Evolutionary conservation across 1,284 basidiomycete genomes (phyloP), one percentile per base, ranked within the genome.

Genomic region (Papiliotrema nemorosa): DNA sequence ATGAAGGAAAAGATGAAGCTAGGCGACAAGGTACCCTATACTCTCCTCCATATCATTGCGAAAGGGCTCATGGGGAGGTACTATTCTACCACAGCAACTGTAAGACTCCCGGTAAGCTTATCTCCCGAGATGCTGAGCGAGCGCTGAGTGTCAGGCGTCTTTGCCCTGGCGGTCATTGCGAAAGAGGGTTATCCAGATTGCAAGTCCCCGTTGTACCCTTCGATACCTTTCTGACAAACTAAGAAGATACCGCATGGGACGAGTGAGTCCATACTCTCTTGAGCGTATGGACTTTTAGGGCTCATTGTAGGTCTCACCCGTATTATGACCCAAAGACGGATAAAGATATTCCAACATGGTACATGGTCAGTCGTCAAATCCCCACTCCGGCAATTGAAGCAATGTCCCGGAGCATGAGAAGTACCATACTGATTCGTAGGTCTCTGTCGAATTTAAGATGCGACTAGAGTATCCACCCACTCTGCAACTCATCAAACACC

Each of bases 321-420:
- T 98, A 97, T 73, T 93, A 82, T 66, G 93, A 97, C 65, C 66
- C 82, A 7, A 94, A 93, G 82, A 83, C 90, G 0, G 79, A 87
- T 47, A 63, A 82, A 62, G 79, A 81, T 1, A 77, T 81, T 9
- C 93, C 93, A 1, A 89, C 82, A 62, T 97, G 94, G 94, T 94
- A 80, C 77, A 94, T 97, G 73, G 71, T 63, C 25, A 42, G 56
- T 49, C 14, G 33, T 24, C n/a, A n/a, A n/a, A n/a, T n/a, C n/a
- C n/a, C n/a, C n/a, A n/a, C n/a, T n/a, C n/a, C n/a, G n/a, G n/a
- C n/a, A n/a, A n/a, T n/a, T n/a, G n/a, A n/a, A n/a, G n/a, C n/a
- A n/a, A n/a, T n/a, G n/a, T n/a, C n/a, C n/a, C n/a, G n/a, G n/a
- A 14, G 26, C 33, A 9, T 10, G 10, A 10, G 38, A 40, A 12